A percentile compares a stretch with the other conserved stretches of the same genome.
Evolutionary conservation across 345 rosid species (phyloP).

Genomic region (Trapa incisa): DNA sequence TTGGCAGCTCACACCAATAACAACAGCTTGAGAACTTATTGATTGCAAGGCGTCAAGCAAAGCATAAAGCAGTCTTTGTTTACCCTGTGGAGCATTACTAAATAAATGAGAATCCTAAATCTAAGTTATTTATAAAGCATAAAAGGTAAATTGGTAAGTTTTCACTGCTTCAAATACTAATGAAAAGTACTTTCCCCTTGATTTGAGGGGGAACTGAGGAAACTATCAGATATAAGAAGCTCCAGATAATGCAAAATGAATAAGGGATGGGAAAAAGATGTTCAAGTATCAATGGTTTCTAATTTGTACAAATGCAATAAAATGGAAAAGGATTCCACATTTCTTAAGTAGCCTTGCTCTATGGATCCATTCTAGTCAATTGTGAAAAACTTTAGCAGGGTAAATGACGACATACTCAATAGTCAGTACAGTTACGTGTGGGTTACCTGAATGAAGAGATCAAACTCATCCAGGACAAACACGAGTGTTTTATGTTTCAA

Average conservation of each 20-base stretch:
- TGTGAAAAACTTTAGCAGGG: not conserved
- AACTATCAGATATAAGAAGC: not conserved
- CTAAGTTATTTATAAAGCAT: not conserved
- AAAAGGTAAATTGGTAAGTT: not conserved
- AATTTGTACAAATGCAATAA: not conserved
- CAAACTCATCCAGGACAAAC: constrained; percentile 85
- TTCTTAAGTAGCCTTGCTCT: not conserved
- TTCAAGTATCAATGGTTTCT: not conserved
- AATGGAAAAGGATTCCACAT: not conserved
- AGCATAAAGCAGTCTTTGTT: constrained; percentile 75
- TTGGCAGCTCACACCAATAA: constrained; percentile 70
- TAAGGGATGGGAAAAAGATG: not conserved
- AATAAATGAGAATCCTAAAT: not conserved
- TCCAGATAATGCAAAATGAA: too few species aligned
- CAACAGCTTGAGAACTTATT: constrained; percentile 81
- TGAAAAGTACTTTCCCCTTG: not conserved
- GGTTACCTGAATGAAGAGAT: constrained; percentile 84
- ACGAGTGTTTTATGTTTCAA: constrained; percentile 82
- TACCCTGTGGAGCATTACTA: constrained; percentile 42
- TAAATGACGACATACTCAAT: not conserved
- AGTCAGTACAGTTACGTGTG: not conserved
- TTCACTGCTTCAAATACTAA: not conserved
- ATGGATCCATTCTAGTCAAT: not conserved
- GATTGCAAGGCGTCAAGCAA: constrained; percentile 94
- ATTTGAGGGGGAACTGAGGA: not conserved